Base-by-base conservation (phyloP, 345 rosid species). In the Erodium maritimum region DNA sequence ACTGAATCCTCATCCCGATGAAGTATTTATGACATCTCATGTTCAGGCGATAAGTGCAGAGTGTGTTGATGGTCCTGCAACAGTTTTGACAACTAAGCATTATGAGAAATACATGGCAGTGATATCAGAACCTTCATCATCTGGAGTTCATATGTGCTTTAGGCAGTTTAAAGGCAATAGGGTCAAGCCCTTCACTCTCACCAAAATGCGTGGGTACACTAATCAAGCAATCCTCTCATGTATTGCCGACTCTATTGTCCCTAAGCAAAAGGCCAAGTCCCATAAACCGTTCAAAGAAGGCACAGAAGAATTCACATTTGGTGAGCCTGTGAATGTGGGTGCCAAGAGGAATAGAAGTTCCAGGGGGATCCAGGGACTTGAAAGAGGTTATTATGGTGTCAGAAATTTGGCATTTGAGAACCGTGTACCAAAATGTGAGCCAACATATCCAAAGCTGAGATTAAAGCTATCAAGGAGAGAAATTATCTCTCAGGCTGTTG, bases 41-140 rank as follows among this genome's bases (percentile, higher is more conserved):
- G 73, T 65, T 58, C 82, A 77, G 71, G 78, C 68, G 55, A 75
- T 77, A 33, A 66, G 76, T 61, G 80, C 80, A 13, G 75, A 75
- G 50, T 70, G 75, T 62, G 66, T 80, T 50, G 61, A 68, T 61
- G 69, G 75, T 50, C 73, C 69, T 25, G 80, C 82, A 54, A 68
- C 77, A 1, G 78, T 80, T 69, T 65, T 80, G 67, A 75, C 78
- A 53, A 76, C 69, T 22, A 29, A 21, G 22, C 78, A 80, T 37
- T 80, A 67, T 23, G 78, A 75, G 57, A 63, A 66, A 65, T 73
- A 50, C 52, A 18, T 52, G n/a, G 71, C 74, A 13, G 25, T 55
- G 67, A 46, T 55, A 56, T 51, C 72, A 1, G 52, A 61, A 5
- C 17, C 53, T 11, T 59, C 62, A 11, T 37, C 64, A 1, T 57